A percentile compares a stretch with the other conserved stretches of the same genome.
Evolutionary conservation across 2,329 filamentous ascomycete genomes (phyloP).

Genomic region (Cordyceps javanica): DNA sequence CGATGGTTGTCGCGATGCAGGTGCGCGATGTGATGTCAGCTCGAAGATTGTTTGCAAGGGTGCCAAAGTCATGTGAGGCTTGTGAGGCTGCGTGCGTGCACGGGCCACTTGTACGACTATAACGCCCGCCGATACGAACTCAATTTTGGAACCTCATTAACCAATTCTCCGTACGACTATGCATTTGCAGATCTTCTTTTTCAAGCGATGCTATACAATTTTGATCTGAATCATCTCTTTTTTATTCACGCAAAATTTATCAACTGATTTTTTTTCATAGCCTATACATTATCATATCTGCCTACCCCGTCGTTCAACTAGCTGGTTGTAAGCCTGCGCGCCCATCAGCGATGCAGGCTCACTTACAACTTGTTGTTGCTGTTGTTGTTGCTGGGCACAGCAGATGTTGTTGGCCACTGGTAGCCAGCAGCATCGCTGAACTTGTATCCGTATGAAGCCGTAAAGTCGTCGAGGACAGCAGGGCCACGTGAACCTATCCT

Average conservation of each 20-base stretch:
- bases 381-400: slow-evolving; percentile 60
- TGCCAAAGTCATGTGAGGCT: slow-evolving; percentile 26
- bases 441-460: slow-evolving; percentile 95
- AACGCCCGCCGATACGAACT: background rate
- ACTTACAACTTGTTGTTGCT: slow-evolving; percentile 74
- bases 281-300: slow-evolving; percentile 12
- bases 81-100: slow-evolving; percentile 17
- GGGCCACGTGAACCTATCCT: slow-evolving; percentile 84
- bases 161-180: background rate
- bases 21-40: slow-evolving; percentile 9
- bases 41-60: slow-evolving; percentile 11
- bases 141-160: background rate
- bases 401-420: slow-evolving; percentile 82
- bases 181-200: background rate
- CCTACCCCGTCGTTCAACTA: slow-evolving; percentile 1
- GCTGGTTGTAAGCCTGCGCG: background rate
- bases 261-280: slow-evolving; percentile 2
- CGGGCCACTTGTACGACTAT: slow-evolving; percentile 16
- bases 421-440: slow-evolving; percentile 96
- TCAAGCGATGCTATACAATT: background rate
- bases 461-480: slow-evolving; percentile 95
- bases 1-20: slow-evolving; percentile 3
- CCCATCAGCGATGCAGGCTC: background rate
- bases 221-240: background rate
- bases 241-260: background rate